Percentiles rank a stretch among this genome's conserved stretches.
Conservation (phyloP, 345 rosid genomes). For the Chamaenerion angustifolium region DNA sequence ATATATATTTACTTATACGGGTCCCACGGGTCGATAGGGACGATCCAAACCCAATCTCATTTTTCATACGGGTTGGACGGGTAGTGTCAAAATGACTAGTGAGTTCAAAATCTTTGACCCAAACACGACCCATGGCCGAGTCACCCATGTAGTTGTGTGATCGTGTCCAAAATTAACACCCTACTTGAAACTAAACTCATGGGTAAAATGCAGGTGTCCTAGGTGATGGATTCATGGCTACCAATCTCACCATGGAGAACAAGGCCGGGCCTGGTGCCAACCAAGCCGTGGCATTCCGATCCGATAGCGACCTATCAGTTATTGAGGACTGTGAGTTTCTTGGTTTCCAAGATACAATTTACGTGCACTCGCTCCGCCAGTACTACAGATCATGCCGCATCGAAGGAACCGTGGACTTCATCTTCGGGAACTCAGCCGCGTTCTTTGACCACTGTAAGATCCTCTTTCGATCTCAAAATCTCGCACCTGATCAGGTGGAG, state of each 20-base stretch:
- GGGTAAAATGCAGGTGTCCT: slow-evolving; percentile 30
- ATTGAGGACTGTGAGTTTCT: slow-evolving; percentile 31
- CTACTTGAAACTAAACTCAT: too few species aligned
- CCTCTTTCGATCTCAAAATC: slow-evolving; percentile 22
- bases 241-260: slow-evolving; percentile 29
- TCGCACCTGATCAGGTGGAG: slow-evolving; percentile 27
- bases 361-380: slow-evolving; percentile 34
- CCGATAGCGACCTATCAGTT: slow-evolving; percentile 24
- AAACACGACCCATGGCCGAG: too few species aligned
- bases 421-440: slow-evolving; percentile 34
- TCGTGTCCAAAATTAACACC: too few species aligned
- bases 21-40: too few species aligned
- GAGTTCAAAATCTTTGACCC: too few species aligned
- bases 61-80: too few species aligned
- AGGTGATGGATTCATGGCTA: slow-evolving; percentile 45
- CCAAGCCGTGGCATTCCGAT: slow-evolving; percentile 36
- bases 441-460: slow-evolving; percentile 25
- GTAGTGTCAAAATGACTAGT: too few species aligned
- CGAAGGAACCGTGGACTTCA: slow-evolving; percentile 37
- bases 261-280: slow-evolving; percentile 31
- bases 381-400: slow-evolving; percentile 35
- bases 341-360: slow-evolving; percentile 34
- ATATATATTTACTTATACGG: too few species aligned
- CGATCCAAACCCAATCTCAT: too few species aligned
- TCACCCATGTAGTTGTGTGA: too few species aligned